A percentile compares a stretch with the other conserved stretches of the same genome.
phyloP scores from a whole-genome alignment of 2,329 filamentous ascomycete genomes.

The Westerdykella aurantiaca region DNA sequence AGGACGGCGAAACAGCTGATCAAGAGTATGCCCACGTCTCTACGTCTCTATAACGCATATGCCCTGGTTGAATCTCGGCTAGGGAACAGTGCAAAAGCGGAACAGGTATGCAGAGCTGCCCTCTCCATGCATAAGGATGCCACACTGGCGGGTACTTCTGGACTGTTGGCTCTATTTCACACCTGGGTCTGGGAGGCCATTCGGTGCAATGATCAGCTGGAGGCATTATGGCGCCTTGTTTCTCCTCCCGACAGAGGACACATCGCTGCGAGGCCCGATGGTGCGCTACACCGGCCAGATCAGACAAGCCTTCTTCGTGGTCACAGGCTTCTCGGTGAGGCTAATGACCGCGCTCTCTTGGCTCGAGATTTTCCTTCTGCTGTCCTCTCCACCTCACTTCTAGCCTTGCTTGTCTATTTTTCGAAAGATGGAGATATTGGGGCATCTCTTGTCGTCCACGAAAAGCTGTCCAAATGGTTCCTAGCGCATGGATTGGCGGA shows the following conservation, averaged over 20 bases:
- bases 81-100: slow-evolving; percentile 53
- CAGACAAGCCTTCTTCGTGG: slow-evolving; percentile 14
- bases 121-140: slow-evolving; percentile 52
- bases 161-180: slow-evolving; percentile 47
- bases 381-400: slow-evolving; percentile 53
- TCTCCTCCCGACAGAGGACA: slow-evolving; percentile 15
- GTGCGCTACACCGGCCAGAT: slow-evolving; percentile 4
- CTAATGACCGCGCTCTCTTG: slow-evolving; percentile 53
- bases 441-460: slow-evolving; percentile 37
- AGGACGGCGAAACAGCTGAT: slow-evolving; percentile 69
- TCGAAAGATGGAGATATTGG: slow-evolving; percentile 35
- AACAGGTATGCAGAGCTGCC: slow-evolving; percentile 62
- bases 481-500: slow-evolving; percentile 13
- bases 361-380: slow-evolving; percentile 39
- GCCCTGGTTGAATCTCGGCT: slow-evolving; percentile 62
- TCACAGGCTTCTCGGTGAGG: slow-evolving; percentile 8
- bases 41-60: slow-evolving; percentile 72
- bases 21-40: slow-evolving; percentile 59
- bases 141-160: slow-evolving; percentile 48
- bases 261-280: not conserved
- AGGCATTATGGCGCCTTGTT: slow-evolving; percentile 33
- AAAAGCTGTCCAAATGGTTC: slow-evolving; percentile 19
- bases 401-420: slow-evolving; percentile 64
- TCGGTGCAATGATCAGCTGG: slow-evolving; percentile 30
- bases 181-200: slow-evolving; percentile 63